phyloP scores from a whole-genome alignment of 2,329 filamentous ascomycete genomes.

The Penicillium italicum region DNA sequence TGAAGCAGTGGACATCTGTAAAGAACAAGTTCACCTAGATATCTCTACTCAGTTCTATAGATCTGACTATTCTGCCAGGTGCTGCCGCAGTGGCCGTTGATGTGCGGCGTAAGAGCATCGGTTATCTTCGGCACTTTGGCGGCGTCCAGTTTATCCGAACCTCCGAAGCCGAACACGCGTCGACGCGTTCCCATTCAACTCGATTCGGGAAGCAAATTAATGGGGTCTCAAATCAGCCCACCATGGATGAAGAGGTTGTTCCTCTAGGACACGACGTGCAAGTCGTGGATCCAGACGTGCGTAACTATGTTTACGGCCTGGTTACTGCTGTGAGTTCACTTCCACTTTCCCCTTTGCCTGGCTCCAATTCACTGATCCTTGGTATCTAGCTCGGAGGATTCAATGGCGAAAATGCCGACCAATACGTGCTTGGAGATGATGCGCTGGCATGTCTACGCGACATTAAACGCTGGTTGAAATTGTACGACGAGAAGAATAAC shows the following conservation, averaged over 20 bases:
- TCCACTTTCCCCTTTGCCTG: not conserved
- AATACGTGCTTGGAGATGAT: conserved; percentile 88
- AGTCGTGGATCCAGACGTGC: conserved; percentile 84
- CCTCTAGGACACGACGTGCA: conserved; percentile 46
- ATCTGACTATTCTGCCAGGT: conserved; percentile 6
- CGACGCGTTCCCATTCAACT: conserved; percentile 20
- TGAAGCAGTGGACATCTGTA: not conserved
- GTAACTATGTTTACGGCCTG: conserved; percentile 88
- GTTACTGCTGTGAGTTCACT: conserved; percentile 73
- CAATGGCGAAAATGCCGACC: conserved; percentile 72
- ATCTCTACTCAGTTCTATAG: not conserved
- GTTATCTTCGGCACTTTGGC: conserved; percentile 24
- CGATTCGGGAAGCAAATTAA: conserved; percentile 17
- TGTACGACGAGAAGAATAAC: conserved; percentile 90
- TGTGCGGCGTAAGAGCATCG: not conserved
- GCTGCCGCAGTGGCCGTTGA: not conserved
- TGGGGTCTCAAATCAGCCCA: conserved; percentile 14
- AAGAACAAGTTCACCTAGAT: not conserved
- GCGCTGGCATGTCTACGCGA: conserved; percentile 88
- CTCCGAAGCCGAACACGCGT: conserved; percentile 24
- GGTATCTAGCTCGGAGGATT: conserved; percentile 71
- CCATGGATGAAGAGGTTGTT: conserved; percentile 43
- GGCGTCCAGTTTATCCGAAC: conserved; percentile 20
- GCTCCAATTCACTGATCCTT: conserved; percentile 14
- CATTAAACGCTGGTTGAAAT: conserved; percentile 88